Conservation (phyloP, 441 rosid genomes). For the Biscutella laevigata region DNA sequence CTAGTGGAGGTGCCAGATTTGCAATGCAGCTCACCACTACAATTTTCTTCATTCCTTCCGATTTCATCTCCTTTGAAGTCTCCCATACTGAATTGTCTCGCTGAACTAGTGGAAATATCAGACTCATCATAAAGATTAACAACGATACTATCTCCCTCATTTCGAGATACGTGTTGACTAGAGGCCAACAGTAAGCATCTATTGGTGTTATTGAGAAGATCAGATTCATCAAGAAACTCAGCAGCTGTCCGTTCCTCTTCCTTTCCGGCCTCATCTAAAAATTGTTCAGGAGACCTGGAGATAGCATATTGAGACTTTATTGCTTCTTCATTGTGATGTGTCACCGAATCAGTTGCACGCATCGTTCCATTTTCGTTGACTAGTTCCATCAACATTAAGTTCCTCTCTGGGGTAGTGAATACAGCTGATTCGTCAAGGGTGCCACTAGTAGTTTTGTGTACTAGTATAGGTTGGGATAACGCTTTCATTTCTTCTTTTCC, state of each 20-base stretch:
- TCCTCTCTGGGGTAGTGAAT: slow-evolving; percentile 12
- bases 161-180: not conserved
- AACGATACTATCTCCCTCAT: not conserved
- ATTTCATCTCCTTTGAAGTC: not conserved
- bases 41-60: slow-evolving; percentile 3
- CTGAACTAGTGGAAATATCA: not conserved
- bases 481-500: slow-evolving; percentile 1
- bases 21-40: not conserved
- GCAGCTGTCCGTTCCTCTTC: not conserved
- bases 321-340: not conserved
- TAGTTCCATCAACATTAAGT: slow-evolving; percentile 10
- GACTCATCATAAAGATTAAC: not conserved
- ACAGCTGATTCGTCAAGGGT: not conserved
- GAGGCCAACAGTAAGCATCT: not conserved
- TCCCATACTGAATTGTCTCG: not conserved
- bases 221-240: not conserved
- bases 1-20: not conserved
- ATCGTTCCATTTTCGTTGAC: not conserved
- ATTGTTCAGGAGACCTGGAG: not conserved
- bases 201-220: not conserved
- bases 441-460: not conserved
- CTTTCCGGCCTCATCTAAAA: not conserved
- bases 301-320: not conserved
- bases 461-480: not conserved
- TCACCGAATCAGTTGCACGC: not conserved